phyloP scores from a whole-genome alignment of 192 early-diverging fungal species.

The Ambispora gerdemannii region DNA sequence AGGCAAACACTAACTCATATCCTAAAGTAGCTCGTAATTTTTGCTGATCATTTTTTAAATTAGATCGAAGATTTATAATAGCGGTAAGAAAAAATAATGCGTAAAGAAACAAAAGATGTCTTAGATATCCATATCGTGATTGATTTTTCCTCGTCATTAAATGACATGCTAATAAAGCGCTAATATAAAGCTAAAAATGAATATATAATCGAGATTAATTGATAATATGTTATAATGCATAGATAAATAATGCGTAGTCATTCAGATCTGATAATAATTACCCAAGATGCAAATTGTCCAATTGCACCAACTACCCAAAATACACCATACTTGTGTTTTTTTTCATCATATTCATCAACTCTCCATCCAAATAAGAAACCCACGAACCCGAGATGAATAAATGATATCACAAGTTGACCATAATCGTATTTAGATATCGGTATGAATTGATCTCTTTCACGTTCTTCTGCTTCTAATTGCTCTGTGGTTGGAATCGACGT shows the following conservation, averaged over 20 bases:
- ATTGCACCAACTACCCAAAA: slow-evolving; percentile 25
- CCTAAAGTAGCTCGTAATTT: neutral
- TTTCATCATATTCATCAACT: slow-evolving; percentile 28
- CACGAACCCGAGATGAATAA: slow-evolving; percentile 26
- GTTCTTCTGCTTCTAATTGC: neutral
- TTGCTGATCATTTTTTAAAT: neutral
- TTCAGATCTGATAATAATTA: too few relatives aligned
- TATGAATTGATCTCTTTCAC: neutral
- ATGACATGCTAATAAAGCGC: slow-evolving; percentile 26
- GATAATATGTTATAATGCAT: too few relatives aligned
- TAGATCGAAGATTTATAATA: slow-evolving; percentile 26
- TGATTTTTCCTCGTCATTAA: slow-evolving; percentile 31
- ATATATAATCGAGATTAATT: too few relatives aligned
- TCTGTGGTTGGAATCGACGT: neutral
- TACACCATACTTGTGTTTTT: slow-evolving; percentile 24
- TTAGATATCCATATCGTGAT: slow-evolving; percentile 23
- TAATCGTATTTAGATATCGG: slow-evolving; percentile 28
- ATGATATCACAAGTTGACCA: slow-evolving; percentile 26
- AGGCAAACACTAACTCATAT: slow-evolving; percentile 23
- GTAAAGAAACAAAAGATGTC: slow-evolving; percentile 19
- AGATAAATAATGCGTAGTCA: too few relatives aligned
- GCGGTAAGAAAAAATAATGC: slow-evolving; percentile 13
- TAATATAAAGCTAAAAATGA: slow-evolving; percentile 29
- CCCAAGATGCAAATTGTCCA: slow-evolving; percentile 32
- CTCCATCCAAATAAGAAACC: slow-evolving; percentile 28